Percentiles rank a stretch among this genome's conserved stretches.
phyloP scores from a whole-genome alignment of 148 eudicot species.

The Diospyros lotus region DNA sequence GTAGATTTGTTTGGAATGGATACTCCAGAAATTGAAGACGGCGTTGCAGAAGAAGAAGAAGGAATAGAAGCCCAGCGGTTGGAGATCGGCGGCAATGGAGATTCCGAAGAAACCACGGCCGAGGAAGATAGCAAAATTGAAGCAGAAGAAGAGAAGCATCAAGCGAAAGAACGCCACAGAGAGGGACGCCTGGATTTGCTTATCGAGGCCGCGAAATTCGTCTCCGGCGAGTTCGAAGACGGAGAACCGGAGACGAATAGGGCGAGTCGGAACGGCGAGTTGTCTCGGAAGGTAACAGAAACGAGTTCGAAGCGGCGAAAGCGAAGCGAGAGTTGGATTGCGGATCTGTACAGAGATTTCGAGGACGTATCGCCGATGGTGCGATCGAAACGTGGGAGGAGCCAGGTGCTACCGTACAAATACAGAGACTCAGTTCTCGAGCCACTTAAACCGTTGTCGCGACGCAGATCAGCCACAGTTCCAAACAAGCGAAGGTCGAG shows the following conservation, averaged over 20 bases:
- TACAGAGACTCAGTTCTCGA: constrained; percentile 12
- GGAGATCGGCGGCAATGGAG: no score
- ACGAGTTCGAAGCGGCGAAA: neutral
- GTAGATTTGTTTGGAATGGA: no score
- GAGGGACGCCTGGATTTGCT: neutral
- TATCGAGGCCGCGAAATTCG: neutral
- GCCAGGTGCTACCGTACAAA: constrained; percentile 1
- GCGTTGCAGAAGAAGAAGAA: no score
- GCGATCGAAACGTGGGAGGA: constrained; percentile 9
- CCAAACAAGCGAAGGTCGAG: neutral
- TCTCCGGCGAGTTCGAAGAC: neutral
- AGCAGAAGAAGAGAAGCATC: no score
- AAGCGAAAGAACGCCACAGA: neutral
- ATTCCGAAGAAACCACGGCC: no score
- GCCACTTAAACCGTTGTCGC: constrained; percentile 9
- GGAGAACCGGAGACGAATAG: neutral
- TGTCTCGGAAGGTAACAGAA: no score
- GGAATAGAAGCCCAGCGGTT: no score
- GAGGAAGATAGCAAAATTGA: no score
- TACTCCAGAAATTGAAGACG: no score
- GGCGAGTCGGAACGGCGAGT: neutral
- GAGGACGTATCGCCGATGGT: constrained; percentile 8
- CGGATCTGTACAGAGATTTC: neutral
- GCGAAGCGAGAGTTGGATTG: neutral
- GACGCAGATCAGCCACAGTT: neutral